These are phyloP conservation scores for Nakazawaea holstii DNA, from an alignment of 805 yeast species.

Conservation along the genomic window DNA sequence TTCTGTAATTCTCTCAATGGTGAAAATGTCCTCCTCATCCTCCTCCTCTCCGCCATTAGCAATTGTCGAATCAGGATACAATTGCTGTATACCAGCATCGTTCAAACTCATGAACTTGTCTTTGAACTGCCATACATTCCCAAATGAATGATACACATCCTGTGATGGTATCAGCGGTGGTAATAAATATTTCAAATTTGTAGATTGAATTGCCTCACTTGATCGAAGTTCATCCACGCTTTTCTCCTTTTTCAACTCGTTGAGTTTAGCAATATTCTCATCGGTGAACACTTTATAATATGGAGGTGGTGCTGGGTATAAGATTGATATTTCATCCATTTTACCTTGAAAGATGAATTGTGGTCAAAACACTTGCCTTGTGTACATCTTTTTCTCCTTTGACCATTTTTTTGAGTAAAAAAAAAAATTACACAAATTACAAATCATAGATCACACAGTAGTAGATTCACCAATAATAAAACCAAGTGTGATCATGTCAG, in stretches of 20 bases:
- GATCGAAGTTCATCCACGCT: conserved; percentile 13
- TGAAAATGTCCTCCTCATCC: conserved; percentile 31
- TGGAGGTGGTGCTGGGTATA: conserved; percentile 95
- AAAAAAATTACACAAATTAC: neutral
- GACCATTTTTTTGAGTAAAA: too few relatives aligned
- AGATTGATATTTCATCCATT: conserved; percentile 44
- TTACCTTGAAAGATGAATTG: conserved; percentile 24
- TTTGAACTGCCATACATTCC: conserved; percentile 79
- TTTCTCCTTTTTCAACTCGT: conserved; percentile 21
- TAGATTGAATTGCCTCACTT: conserved; percentile 16
- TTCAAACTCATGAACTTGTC: conserved; percentile 74
- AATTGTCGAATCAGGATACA: conserved; percentile 38
- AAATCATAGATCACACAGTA: too few relatives aligned
- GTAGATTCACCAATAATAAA: neutral
- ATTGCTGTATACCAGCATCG: conserved; percentile 72
- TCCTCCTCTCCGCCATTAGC: conserved; percentile 13
- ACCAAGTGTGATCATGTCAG: neutral
- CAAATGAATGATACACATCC: conserved; percentile 76
- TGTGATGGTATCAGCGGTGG: conserved; percentile 66
- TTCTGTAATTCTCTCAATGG: conserved; percentile 59
- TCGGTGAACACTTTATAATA: conserved; percentile 68
- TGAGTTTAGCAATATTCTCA: conserved; percentile 50
- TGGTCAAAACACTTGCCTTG: neutral
- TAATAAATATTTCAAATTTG: conserved; percentile 47
- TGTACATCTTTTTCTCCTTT: conserved; percentile 17